Base-by-base conservation (phyloP, 176 grass and related monocot species). In the Lolium multiflorum region DNA sequence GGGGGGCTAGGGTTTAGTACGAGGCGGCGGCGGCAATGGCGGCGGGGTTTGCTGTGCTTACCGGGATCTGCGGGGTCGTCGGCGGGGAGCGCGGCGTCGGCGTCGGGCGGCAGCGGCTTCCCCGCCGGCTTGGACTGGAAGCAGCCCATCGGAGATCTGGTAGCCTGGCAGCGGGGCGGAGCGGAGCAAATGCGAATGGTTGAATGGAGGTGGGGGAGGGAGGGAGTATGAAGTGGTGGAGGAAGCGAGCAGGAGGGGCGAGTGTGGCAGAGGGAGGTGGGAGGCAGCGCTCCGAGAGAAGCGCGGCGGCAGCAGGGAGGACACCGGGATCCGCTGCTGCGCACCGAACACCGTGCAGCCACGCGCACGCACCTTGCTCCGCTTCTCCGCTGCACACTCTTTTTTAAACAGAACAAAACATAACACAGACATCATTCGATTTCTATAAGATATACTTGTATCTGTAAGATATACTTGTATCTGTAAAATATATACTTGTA, bases 101-200 rank as follows among this genome's bases (percentile, higher is more conserved):
- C 94, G 28, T 85, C 78, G 68, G 92, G 74, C n/a, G 92, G 90
- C 31, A 90, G 89, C 62, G 87, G 86, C 15, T 76, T 76, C 48
- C 92, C 80, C 11, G 91, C 91, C 83, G 35, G 75, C 89, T 94
- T 99, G 52, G 97, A 99, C 76, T 89, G 92, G 89, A 99, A 91
- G 89, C 94, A 99, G 11, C 97, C 97, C 97, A 99, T 97, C 60
- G 74, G 82, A 87, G 91, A 87, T 94, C 89, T 84, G 71, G 79
- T 77, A 78, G 15, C 17, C 16, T 59, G 66, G 48, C 49, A 5
- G 72, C 72, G 71, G 71, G 8, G 46, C 43, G 48, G 24, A 5
- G 71, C 71, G 71, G 71, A 15, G 46, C 43, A 52, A 76, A 81
- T 24, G 87, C 14, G 50, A 51, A 71, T 3, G 78, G 26, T 26